phyloP scores from a whole-genome alignment of 176 grass and related monocot species.

The Canna indica region DNA sequence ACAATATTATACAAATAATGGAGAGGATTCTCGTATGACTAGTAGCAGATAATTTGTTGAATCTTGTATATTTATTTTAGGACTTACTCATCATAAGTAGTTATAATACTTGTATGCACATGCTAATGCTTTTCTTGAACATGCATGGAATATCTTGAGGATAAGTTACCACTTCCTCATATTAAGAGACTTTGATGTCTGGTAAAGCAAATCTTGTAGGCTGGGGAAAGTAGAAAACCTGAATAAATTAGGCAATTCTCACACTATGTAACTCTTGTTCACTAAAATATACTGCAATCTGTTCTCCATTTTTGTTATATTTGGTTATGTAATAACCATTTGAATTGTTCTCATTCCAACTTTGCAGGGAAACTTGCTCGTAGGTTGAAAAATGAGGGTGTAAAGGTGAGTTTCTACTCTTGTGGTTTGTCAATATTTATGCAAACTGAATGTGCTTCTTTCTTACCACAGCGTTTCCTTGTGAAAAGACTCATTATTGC shows the following conservation, averaged over 20 bases:
- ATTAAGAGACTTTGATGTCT: too few relatives aligned
- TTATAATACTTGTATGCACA: background rate
- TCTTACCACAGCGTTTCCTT: background rate
- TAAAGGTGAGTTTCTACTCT: conserved; percentile 43
- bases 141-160: background rate
- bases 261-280: background rate
- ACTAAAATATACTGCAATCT: too few relatives aligned
- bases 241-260: background rate
- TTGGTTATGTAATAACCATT: background rate
- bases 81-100: background rate
- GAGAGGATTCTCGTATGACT: background rate
- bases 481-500: too few relatives aligned
- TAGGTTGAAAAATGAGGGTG: conserved; percentile 92
- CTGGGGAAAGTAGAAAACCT: background rate
- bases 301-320: too few relatives aligned
- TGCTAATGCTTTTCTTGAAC: background rate
- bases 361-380: conserved; percentile 89
- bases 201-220: background rate
- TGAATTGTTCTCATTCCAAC: conserved; percentile 11
- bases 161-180: background rate
- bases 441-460: background rate
- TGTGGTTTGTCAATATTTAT: background rate
- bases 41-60: background rate
- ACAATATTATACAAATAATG: background rate
- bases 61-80: background rate